phyloP scores from a whole-genome alignment of 306 rosid species.

The Prunus mume region DNA sequence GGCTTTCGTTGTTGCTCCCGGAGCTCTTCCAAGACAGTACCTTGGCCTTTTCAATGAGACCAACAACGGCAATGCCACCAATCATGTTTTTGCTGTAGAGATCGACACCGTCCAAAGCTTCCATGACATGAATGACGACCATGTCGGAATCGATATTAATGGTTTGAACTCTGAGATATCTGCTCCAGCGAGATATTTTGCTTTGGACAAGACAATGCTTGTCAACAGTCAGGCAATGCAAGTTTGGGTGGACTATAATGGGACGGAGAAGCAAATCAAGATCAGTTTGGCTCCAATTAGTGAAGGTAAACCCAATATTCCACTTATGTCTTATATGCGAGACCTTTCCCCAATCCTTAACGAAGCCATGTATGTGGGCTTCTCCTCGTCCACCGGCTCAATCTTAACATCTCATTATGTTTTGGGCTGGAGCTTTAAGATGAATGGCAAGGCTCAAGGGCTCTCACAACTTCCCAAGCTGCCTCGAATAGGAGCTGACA shows the following conservation, averaged over 20 bases:
- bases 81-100: constrained; percentile 52
- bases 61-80: constrained; percentile 38
- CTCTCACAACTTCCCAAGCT: constrained; percentile 49
- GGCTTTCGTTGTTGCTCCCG: constrained; percentile 46
- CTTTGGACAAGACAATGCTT: constrained; percentile 7
- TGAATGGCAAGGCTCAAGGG: constrained; percentile 44
- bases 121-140: constrained; percentile 59
- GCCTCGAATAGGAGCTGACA: constrained; percentile 17
- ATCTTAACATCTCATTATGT: constrained; percentile 47
- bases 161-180: constrained; percentile 31
- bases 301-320: constrained; percentile 36
- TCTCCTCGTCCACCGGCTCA: constrained; percentile 66
- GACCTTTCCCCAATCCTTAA: constrained; percentile 50
- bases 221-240: constrained; percentile 46
- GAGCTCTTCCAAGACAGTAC: constrained; percentile 38
- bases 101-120: constrained; percentile 55
- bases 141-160: constrained; percentile 66
- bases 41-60: constrained; percentile 53
- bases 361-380: constrained; percentile 53
- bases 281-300: constrained; percentile 54
- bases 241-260: constrained; percentile 68
- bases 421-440: constrained; percentile 65
- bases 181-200: constrained; percentile 38
- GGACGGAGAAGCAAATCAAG: constrained; percentile 24
- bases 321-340: constrained; percentile 40